These are phyloP conservation scores for Yamadazyma laniorum DNA, from an alignment of 805 yeast species.

Conservation along the genomic window DNA sequence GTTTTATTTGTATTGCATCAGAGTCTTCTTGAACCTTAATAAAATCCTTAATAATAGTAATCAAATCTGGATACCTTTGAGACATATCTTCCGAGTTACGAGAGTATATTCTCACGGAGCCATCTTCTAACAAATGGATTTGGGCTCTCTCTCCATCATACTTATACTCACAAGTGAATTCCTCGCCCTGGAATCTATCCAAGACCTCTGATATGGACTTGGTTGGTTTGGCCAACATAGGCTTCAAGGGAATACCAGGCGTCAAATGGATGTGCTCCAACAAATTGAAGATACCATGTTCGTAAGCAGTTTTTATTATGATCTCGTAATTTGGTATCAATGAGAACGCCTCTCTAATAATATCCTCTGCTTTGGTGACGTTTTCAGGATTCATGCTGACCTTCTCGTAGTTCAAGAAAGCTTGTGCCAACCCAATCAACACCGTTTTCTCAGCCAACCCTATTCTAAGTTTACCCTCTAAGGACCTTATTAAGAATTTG, in stretches of 20 bases:
- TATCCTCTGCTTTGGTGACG: conserved; percentile 67
- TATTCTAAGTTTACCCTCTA: conserved; percentile 90
- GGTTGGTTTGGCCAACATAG: conserved; percentile 98
- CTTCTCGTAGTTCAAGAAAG: conserved; percentile 63
- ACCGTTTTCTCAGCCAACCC: conserved; percentile 95
- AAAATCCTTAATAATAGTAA: conserved; percentile 64
- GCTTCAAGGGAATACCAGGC: conserved; percentile 94
- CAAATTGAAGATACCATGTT: conserved; percentile 66
- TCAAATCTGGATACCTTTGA: conserved; percentile 88
- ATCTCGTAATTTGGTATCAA: conserved; percentile 89
- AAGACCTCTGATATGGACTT: conserved; percentile 89
- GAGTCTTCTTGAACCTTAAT: conserved; percentile 29
- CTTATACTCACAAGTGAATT: conserved; percentile 93
- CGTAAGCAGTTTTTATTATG: conserved; percentile 62
- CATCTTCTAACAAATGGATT: conserved; percentile 69
- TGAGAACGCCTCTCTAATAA: conserved; percentile 80
- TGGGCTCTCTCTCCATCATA: conserved; percentile 99
- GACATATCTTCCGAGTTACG: conserved; percentile 98
- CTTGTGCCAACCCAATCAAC: conserved; percentile 77
- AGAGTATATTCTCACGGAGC: conserved; percentile 75
- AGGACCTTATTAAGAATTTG: conserved; percentile 80
- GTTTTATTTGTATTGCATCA: conserved; percentile 28
- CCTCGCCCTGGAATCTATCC: conserved; percentile 80
- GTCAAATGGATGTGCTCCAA: conserved; percentile 68
- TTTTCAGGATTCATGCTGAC: conserved; percentile 38